Base-by-base conservation (phyloP, 257 asterid species). In the Solanum chilense region DNA sequence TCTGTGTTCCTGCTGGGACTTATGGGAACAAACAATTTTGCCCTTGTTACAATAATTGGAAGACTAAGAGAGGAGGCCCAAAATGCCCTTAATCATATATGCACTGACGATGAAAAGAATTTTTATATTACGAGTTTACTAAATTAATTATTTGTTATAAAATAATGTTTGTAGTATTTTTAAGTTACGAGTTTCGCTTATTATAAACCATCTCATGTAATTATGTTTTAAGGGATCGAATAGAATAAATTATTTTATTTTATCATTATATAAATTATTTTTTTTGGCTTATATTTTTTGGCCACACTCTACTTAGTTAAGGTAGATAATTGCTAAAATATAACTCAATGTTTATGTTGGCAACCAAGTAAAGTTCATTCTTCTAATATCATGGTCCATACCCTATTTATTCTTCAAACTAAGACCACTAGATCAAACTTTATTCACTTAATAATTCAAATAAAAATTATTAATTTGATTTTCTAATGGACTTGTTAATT, bases 11-110 rank as follows among this genome's bases (percentile, higher is more conserved):
- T 15, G 90, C 98, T 5, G 98, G 98, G n/a, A 95, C 98, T 83
- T 95, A 92, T 31, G 98, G 98, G 11, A 94, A 94, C 94, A 93
- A 95, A 87, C 94, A 93, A 71, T 83, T 91, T 27, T 95, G 97
- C 88, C 98, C 98, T 84, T 95, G 98, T 89, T 95, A 95, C 90
- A 95, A 94, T 88, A 91, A 94, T 91, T 95, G 98, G 97, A 95
- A 94, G 94, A 94, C 98, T 41, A 93, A 95, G 90, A 91, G 98
- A 84, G 98, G 98, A 74, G 97, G 98, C 29, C 98, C 98, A 10
- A 95, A 94, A 78, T 95, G 98, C 91, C 98, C 98, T 89, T 95
- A 88, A 56, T 81, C 6, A 35, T 41, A 21, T 41, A 3, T 21
- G 3, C 18, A 37, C 0, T 5, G 20, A 74, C 31, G 1, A 4